Evolutionary conservation across 768 basidiomycete species (phyloP).

Genomic region (Sistotremastrum niveocremeum): DNA sequence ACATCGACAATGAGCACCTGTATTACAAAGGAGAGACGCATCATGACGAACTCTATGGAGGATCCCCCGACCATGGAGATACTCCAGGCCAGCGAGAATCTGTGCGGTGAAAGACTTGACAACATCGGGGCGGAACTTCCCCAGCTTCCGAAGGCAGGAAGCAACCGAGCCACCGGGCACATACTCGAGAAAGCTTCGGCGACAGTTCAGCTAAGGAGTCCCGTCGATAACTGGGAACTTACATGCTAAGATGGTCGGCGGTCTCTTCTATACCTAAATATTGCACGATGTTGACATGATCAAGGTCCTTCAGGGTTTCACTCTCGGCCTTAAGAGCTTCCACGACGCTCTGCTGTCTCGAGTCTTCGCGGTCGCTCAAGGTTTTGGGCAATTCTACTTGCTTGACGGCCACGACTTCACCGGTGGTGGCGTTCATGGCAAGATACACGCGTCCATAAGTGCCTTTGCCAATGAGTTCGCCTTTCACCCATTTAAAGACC

Average conservation of each 20-base stretch:
- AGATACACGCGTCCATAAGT: conserved; percentile 96
- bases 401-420: conserved; percentile 99
- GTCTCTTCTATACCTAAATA: conserved; percentile 95
- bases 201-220: not conserved
- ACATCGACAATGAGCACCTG: conserved; percentile 2
- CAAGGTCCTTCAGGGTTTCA: conserved; percentile 89
- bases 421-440: conserved; percentile 89
- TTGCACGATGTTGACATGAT: conserved; percentile 94
- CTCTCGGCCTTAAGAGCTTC: conserved; percentile 91
- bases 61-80: conserved; percentile 84
- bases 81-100: conserved; percentile 83
- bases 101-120: conserved; percentile 88
- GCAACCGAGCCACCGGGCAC: conserved; percentile 96
- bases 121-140: conserved; percentile 84
- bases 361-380: conserved; percentile 81
- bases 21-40: not conserved
- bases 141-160: conserved; percentile 79
- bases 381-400: conserved; percentile 94
- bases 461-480: conserved; percentile 93
- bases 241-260: conserved; percentile 83
- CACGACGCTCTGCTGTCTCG: conserved; percentile 71
- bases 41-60: conserved; percentile 62
- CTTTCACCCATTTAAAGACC: conserved; percentile 97
- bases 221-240: conserved; percentile 19
- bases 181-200: conserved; percentile 85